Conservation (phyloP, 2,329 filamentous ascomycete species). For the Fusarium sp. region DNA sequence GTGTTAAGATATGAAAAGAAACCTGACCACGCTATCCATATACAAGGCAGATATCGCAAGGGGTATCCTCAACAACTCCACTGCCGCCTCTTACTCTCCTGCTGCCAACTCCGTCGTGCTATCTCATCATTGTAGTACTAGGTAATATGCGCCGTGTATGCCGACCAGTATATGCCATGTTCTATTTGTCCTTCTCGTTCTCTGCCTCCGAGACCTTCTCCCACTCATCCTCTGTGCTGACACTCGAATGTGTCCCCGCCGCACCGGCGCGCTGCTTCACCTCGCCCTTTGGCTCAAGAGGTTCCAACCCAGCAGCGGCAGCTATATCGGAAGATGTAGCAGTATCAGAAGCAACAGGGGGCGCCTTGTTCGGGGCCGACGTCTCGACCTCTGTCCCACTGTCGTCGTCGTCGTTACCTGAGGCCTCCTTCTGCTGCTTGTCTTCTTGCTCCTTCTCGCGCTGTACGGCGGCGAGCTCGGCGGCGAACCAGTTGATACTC, state of each 20-base stretch:
- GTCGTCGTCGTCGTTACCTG: constrained; percentile 45
- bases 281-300: constrained; percentile 55
- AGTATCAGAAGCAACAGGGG: constrained; percentile 8
- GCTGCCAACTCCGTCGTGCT: constrained; percentile 4
- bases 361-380: constrained; percentile 37
- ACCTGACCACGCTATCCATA: constrained; percentile 39
- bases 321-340: constrained; percentile 29
- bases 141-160: not conserved
- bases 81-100: constrained; percentile 20
- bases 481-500: constrained; percentile 96
- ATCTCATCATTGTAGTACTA: constrained; percentile 7
- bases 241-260: constrained; percentile 64
- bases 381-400: constrained; percentile 58
- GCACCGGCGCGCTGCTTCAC: constrained; percentile 60
- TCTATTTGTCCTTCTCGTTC: constrained; percentile 67
- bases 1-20: constrained; percentile 13
- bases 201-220: constrained; percentile 87
- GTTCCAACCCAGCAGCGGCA: constrained; percentile 56
- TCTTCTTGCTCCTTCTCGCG: constrained; percentile 54
- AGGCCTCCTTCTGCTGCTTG: constrained; percentile 42
- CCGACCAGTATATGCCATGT: constrained; percentile 1
- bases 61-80: constrained; percentile 45
- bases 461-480: constrained; percentile 64
- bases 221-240: constrained; percentile 95
- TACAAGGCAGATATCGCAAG: constrained; percentile 40